A percentile compares a stretch with the other conserved stretches of the same genome.
Conservation (phyloP, 2,329 filamentous ascomycete genomes). For the Fusarium siculi region DNA sequence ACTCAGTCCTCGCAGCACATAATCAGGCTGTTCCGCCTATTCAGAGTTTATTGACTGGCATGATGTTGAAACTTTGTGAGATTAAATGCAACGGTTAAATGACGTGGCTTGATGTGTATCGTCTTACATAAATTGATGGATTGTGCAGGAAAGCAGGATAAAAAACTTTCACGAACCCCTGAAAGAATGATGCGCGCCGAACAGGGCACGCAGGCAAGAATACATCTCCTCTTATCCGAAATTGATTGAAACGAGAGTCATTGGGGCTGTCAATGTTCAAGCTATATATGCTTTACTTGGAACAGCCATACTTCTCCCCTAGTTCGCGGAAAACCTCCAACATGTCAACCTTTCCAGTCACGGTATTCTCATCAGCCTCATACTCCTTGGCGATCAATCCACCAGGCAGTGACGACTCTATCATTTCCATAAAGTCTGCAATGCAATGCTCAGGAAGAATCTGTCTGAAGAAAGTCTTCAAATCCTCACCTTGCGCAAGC, state of each 20-base stretch:
- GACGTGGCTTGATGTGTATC: background rate
- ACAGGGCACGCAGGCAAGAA: background rate
- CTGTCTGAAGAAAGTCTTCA: constrained; percentile 37
- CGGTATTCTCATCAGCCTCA: constrained; percentile 31
- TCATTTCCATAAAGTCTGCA: constrained; percentile 45
- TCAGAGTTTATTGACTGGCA: background rate
- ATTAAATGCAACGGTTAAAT: background rate
- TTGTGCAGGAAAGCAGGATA: background rate
- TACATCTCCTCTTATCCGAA: no score
- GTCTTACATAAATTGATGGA: no score
- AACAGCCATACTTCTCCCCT: background rate
- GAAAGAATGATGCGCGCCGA: background rate
- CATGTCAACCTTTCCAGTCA: constrained; percentile 40
- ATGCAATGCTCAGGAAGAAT: constrained; percentile 34
- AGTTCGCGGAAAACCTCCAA: constrained; percentile 32
- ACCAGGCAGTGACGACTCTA: constrained; percentile 39
- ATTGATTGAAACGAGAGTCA: background rate
- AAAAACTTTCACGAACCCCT: background rate
- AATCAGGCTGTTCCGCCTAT: background rate
- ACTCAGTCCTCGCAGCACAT: background rate
- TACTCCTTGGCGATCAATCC: constrained; percentile 43
- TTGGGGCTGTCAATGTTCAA: background rate
- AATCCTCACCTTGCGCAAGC: constrained; percentile 34
- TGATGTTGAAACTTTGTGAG: background rate
- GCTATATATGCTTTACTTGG: background rate